Conservation (phyloP, 257 asterid genomes). For the Lavandula angustifolia region DNA sequence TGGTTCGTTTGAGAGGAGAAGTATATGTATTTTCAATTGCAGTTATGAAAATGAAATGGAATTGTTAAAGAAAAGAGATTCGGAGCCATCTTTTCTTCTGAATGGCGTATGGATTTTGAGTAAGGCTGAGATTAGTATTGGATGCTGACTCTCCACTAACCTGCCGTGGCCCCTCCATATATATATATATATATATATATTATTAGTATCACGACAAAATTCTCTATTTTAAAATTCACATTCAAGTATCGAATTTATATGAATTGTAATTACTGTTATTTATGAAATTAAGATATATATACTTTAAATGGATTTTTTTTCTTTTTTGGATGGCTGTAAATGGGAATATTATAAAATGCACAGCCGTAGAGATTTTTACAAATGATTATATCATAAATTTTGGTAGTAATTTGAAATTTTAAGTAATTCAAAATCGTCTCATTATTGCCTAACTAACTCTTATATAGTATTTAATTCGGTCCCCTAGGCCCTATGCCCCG, state of each 20-base stretch:
- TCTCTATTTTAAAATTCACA: too few relatives aligned
- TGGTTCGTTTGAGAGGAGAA: not conserved
- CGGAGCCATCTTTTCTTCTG: conserved; percentile 31
- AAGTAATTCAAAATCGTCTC: not conserved
- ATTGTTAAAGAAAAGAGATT: conserved; percentile 40
- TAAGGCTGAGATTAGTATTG: conserved; percentile 39
- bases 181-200: not conserved
- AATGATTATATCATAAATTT: not conserved
- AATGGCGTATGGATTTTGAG: conserved; percentile 41
- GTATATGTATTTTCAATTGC: too few relatives aligned
- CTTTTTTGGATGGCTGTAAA: not conserved
- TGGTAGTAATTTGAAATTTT: not conserved
- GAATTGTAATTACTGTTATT: too few relatives aligned
- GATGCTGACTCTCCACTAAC: conserved; percentile 59
- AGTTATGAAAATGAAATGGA: conserved; percentile 16
- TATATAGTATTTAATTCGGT: conserved; percentile 21
- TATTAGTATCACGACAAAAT: too few relatives aligned
- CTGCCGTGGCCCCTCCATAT: conserved; percentile 30
- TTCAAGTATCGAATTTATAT: too few relatives aligned
- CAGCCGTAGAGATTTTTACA: too few relatives aligned
- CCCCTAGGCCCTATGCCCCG: conserved; percentile 26
- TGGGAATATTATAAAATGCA: not conserved
- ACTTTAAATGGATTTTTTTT: not conserved
- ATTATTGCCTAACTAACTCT: not conserved
- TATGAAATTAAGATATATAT: too few relatives aligned